Evolutionary conservation across 1,284 basidiomycete species (phyloP).

Genomic region (Rhodotorula glutinis): DNA sequence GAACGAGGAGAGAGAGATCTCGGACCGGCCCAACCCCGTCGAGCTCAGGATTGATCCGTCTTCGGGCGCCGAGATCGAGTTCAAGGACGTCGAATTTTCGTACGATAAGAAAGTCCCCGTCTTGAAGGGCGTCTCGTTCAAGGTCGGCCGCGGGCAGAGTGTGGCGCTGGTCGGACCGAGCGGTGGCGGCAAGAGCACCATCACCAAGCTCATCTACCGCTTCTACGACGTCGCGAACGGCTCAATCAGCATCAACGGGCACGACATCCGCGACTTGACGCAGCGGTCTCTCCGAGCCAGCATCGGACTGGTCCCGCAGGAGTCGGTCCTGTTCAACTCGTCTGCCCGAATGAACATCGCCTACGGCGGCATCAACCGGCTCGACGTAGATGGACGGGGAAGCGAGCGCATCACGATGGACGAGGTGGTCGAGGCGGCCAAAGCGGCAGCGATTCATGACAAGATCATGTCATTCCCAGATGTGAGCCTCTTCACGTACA

Average conservation of each 20-base stretch:
- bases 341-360: slow-evolving; percentile 50
- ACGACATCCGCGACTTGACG: slow-evolving; percentile 79
- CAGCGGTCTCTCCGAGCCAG: slow-evolving; percentile 69
- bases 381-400: slow-evolving; percentile 54
- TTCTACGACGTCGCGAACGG: slow-evolving; percentile 81
- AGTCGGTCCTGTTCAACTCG: slow-evolving; percentile 69
- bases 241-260: slow-evolving; percentile 61
- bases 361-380: slow-evolving; percentile 36
- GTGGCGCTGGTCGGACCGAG: slow-evolving; percentile 66
- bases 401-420: slow-evolving; percentile 58
- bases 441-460: slow-evolving; percentile 76
- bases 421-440: slow-evolving; percentile 68
- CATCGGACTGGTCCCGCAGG: slow-evolving; percentile 56
- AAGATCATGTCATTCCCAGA: slow-evolving; percentile 74
- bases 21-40: slow-evolving; percentile 70
- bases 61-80: slow-evolving; percentile 67
- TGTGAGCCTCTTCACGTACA: no score
- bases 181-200: slow-evolving; percentile 52
- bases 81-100: slow-evolving; percentile 63
- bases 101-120: slow-evolving; percentile 74
- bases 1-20: slow-evolving; percentile 71
- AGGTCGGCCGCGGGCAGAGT: slow-evolving; percentile 70
- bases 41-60: slow-evolving; percentile 64
- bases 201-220: slow-evolving; percentile 60
- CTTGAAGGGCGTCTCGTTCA: slow-evolving; percentile 74